phyloP scores from a whole-genome alignment of 2,329 filamentous ascomycete genomes.

The Claviceps purpurea region DNA sequence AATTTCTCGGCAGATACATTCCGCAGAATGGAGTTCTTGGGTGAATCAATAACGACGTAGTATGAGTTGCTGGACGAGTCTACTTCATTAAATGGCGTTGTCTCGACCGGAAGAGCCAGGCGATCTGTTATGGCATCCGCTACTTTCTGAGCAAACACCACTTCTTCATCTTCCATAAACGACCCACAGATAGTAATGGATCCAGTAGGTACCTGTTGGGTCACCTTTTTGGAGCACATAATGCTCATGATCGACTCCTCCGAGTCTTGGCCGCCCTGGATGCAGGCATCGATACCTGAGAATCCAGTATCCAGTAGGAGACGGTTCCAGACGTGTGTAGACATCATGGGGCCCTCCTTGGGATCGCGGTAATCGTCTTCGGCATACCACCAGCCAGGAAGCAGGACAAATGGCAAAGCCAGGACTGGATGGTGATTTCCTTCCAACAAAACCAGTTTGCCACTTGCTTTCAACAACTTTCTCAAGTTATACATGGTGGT shows the following conservation, averaged over 20 bases:
- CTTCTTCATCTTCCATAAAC: constrained; percentile 1
- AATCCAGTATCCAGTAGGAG: constrained; percentile 5
- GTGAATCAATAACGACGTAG: constrained; percentile 4
- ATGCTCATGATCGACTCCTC: not conserved
- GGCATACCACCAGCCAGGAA: constrained; percentile 6
- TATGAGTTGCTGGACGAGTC: not conserved
- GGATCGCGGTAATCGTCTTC: constrained; percentile 4
- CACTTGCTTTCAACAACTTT: constrained; percentile 6
- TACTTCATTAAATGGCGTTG: constrained; percentile 1
- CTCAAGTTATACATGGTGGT: constrained; percentile 10
- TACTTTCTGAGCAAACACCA: constrained; percentile 1
- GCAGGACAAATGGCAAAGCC: constrained; percentile 4
- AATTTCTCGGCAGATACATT: constrained; percentile 3
- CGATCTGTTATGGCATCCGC: not conserved
- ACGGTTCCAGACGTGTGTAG: constrained; percentile 1
- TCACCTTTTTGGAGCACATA: constrained; percentile 1
- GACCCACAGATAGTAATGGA: constrained; percentile 3
- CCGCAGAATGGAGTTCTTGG: not conserved
- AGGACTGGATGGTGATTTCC: not conserved
- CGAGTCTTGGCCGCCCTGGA: not conserved
- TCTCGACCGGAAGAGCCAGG: not conserved
- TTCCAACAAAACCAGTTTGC: constrained; percentile 7
- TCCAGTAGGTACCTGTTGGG: not conserved
- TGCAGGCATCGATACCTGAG: constrained; percentile 5
- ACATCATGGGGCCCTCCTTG: constrained; percentile 1